Conservation (phyloP, 331 rosid species). For the Dryas integrifolia region DNA sequence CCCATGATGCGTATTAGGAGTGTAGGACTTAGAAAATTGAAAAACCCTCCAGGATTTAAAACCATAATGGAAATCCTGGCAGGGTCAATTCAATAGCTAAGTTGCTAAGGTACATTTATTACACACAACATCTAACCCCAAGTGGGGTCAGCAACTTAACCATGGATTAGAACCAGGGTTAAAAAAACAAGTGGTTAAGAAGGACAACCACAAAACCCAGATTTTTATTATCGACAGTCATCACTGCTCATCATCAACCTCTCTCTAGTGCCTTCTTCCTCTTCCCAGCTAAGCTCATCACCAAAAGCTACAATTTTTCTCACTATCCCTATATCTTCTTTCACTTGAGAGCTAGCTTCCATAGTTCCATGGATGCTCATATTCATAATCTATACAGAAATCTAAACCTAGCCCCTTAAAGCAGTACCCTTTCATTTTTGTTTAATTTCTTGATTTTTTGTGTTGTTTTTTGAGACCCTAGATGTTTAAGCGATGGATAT, state of each 20-base stretch:
- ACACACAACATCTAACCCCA: slow-evolving; percentile 56
- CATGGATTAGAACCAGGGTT: slow-evolving; percentile 83
- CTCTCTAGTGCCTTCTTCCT: background rate
- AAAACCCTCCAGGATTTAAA: background rate
- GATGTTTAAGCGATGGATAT: slow-evolving; percentile 74
- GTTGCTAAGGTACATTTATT: slow-evolving; percentile 48
- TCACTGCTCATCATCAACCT: slow-evolving; percentile 38
- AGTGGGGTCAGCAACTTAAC: slow-evolving; percentile 67
- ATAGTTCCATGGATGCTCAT: slow-evolving; percentile 11
- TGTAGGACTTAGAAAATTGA: background rate
- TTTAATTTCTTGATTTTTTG: background rate
- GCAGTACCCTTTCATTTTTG: background rate
- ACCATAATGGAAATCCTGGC: background rate
- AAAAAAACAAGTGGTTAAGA: slow-evolving; percentile 84
- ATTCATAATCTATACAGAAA: slow-evolving; percentile 26
- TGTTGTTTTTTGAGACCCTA: slow-evolving; percentile 23
- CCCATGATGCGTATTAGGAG: background rate
- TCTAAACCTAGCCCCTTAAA: slow-evolving; percentile 45
- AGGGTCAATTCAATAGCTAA: slow-evolving; percentile 13
- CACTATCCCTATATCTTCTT: background rate
- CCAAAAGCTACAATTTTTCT: slow-evolving; percentile 8
- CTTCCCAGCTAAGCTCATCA: slow-evolving; percentile 5
- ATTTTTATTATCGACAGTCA: slow-evolving; percentile 68
- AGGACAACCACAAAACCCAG: slow-evolving; percentile 75
- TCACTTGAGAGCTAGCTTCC: background rate